These are phyloP conservation scores for Rickenella mellea DNA, from an alignment of 768 basidiomycete species.

Conservation along the genomic window DNA sequence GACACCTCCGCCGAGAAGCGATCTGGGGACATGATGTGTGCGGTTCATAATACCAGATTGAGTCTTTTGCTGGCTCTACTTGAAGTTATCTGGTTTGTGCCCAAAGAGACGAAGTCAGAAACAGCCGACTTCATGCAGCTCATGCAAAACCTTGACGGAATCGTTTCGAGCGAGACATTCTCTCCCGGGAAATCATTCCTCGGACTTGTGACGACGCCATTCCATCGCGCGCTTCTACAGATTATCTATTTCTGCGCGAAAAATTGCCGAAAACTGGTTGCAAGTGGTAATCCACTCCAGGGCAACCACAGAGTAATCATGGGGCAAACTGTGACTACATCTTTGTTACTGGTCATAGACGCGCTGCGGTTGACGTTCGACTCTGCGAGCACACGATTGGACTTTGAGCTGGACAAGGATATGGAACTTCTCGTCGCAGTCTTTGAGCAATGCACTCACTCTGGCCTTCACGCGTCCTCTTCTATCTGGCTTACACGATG, in stretches of 20 bases:
- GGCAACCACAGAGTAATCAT: slow-evolving; percentile 57
- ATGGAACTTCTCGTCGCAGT: slow-evolving; percentile 74
- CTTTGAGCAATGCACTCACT: slow-evolving; percentile 72
- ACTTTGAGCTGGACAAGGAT: slow-evolving; percentile 66
- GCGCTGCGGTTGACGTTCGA: slow-evolving; percentile 56
- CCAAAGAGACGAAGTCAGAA: slow-evolving; percentile 43
- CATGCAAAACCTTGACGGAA: slow-evolving; percentile 47
- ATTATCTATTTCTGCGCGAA: slow-evolving; percentile 70
- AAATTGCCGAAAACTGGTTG: slow-evolving; percentile 44
- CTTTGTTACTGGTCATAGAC: slow-evolving; percentile 58
- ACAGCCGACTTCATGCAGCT: slow-evolving; percentile 53
- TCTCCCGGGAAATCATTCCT: slow-evolving; percentile 67
- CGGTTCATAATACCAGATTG: slow-evolving; percentile 68
- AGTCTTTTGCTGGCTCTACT: slow-evolving; percentile 65
- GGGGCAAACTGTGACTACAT: slow-evolving; percentile 49
- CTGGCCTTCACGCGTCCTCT: slow-evolving; percentile 60
- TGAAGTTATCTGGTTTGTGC: slow-evolving; percentile 73
- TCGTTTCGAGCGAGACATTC: slow-evolving; percentile 68
- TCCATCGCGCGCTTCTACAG: slow-evolving; percentile 75
- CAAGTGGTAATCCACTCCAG: slow-evolving; percentile 39
- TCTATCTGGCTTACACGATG: slow-evolving; percentile 71
- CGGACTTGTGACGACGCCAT: slow-evolving; percentile 49
- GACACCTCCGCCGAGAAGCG: slow-evolving; percentile 61
- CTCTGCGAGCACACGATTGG: slow-evolving; percentile 44
- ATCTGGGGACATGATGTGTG: slow-evolving; percentile 76